These are phyloP conservation scores for Chaetomium tenue DNA, from an alignment of 495 filamentous ascomycete species.

Conservation along the genomic window DNA sequence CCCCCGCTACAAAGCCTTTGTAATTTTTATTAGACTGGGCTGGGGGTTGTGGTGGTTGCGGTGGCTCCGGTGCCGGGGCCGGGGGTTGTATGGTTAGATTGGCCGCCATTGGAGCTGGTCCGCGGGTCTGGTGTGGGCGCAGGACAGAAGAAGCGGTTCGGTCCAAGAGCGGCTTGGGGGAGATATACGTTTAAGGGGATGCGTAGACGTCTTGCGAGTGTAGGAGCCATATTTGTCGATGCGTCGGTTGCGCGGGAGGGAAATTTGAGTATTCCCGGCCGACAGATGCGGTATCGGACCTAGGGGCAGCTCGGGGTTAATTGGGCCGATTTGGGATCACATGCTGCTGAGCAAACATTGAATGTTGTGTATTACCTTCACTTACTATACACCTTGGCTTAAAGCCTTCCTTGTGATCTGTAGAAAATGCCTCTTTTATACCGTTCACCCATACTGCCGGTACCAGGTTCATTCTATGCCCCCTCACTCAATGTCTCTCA, in stretches of 20 bases:
- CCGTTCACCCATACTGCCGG: too few relatives aligned
- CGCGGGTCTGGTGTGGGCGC: background rate
- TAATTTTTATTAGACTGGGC: conserved; percentile 51
- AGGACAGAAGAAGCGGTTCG: background rate
- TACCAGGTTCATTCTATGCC: too few relatives aligned
- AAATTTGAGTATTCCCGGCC: background rate
- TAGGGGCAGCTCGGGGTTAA: conserved; percentile 14
- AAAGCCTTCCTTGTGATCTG: too few relatives aligned
- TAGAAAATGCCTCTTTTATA: too few relatives aligned
- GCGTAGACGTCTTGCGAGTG: conserved; percentile 8
- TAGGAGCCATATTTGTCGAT: conserved; percentile 7
- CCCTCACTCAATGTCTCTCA: too few relatives aligned
- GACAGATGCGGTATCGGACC: conserved; percentile 25
- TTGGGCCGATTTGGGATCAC: conserved; percentile 8
- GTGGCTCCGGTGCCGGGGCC: conserved; percentile 14
- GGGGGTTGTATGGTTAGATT: conserved; percentile 11
- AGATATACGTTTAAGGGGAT: background rate
- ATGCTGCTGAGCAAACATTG: background rate
- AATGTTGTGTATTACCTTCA: too few relatives aligned
- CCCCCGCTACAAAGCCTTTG: conserved; percentile 90
- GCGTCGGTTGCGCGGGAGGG: conserved; percentile 2
- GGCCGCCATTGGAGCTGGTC: conserved; percentile 24
- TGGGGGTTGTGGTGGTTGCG: conserved; percentile 14
- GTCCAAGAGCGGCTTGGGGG: too few relatives aligned
- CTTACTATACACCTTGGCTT: too few relatives aligned